These are phyloP conservation scores for Quercus variabilis DNA, from an alignment of 306 rosid species.

Conservation along the genomic window DNA sequence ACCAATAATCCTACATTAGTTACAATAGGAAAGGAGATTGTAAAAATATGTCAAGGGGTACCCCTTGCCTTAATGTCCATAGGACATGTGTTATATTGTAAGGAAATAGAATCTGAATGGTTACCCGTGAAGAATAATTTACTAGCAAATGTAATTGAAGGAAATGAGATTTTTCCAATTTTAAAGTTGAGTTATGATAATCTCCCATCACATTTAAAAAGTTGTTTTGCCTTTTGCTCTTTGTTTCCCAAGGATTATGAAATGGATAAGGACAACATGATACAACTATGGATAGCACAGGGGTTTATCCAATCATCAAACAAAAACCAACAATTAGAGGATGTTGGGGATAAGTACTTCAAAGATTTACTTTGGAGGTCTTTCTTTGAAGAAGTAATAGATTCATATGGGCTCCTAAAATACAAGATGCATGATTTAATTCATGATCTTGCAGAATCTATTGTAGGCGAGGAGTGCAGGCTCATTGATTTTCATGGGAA, in stretches of 20 bases:
- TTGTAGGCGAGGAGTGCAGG: not conserved
- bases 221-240: not conserved
- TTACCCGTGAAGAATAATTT: slow-evolving; percentile 22
- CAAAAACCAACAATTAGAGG: not conserved
- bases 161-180: slow-evolving; percentile 27
- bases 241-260: not conserved
- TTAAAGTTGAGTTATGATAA: slow-evolving; percentile 23
- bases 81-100: slow-evolving; percentile 26
- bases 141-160: slow-evolving; percentile 14
- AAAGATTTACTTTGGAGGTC: slow-evolving; percentile 7
- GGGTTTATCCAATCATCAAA: not conserved
- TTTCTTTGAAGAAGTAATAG: not conserved
- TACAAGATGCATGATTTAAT: slow-evolving; percentile 4
- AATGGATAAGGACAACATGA: not conserved
- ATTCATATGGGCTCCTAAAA: not conserved
- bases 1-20: not conserved
- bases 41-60: slow-evolving; percentile 10
- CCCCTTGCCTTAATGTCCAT: slow-evolving; percentile 29
- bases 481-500: not conserved
- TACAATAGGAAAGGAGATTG: slow-evolving; percentile 25
- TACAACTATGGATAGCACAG: not conserved
- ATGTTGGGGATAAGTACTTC: not conserved
- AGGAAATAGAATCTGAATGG: slow-evolving; percentile 30
- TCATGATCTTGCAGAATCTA: slow-evolving; percentile 5
- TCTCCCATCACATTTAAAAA: slow-evolving; percentile 35